Percentiles rank a stretch among this genome's conserved stretches.
phyloP scores from a whole-genome alignment of 2,329 filamentous ascomycete genomes.

The Aspergillus clavatus region DNA sequence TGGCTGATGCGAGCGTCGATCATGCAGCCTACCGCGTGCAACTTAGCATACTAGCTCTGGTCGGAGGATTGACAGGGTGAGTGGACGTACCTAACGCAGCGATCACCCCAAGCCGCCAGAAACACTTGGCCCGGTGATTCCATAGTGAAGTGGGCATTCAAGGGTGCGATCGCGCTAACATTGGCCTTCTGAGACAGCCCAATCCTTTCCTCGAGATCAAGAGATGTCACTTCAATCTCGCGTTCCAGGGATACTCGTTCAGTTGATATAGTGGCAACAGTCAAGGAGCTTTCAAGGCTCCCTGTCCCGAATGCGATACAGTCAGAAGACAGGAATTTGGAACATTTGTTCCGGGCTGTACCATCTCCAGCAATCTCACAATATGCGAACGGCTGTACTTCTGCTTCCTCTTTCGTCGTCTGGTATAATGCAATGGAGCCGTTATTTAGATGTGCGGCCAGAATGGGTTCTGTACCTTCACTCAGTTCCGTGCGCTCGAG shows the following conservation, averaged over 20 bases:
- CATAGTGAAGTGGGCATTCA: constrained; percentile 22
- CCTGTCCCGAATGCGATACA: constrained; percentile 49
- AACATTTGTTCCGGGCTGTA: constrained; percentile 43
- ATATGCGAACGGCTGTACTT: constrained; percentile 35
- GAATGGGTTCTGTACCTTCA: constrained; percentile 35
- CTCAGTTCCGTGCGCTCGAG: constrained; percentile 49
- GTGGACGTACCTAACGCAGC: constrained; percentile 40
- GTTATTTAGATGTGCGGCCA: constrained; percentile 51
- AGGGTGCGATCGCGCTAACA: constrained; percentile 35
- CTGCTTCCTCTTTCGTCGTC: constrained; percentile 28
- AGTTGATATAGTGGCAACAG: constrained; percentile 48
- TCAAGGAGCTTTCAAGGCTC: constrained; percentile 42
- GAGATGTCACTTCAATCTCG: constrained; percentile 36
- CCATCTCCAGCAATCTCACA: constrained; percentile 17
- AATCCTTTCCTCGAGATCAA: constrained; percentile 21
- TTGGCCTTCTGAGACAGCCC: constrained; percentile 20
- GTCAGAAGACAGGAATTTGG: constrained; percentile 48
- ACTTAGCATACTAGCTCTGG: neutral
- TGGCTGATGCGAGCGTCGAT: constrained; percentile 50
- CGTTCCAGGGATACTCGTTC: constrained; percentile 38
- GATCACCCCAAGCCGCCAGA: constrained; percentile 57
- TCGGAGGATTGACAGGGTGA: neutral
- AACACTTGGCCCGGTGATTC: constrained; percentile 48
- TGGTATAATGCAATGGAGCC: constrained; percentile 46
- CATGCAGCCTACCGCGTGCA: constrained; percentile 48